A percentile compares a stretch with the other conserved stretches of the same genome.
These are phyloP conservation scores for Triticum dicoccoides DNA, from an alignment of 176 grass and related monocot species.

Conservation along the genomic window DNA sequence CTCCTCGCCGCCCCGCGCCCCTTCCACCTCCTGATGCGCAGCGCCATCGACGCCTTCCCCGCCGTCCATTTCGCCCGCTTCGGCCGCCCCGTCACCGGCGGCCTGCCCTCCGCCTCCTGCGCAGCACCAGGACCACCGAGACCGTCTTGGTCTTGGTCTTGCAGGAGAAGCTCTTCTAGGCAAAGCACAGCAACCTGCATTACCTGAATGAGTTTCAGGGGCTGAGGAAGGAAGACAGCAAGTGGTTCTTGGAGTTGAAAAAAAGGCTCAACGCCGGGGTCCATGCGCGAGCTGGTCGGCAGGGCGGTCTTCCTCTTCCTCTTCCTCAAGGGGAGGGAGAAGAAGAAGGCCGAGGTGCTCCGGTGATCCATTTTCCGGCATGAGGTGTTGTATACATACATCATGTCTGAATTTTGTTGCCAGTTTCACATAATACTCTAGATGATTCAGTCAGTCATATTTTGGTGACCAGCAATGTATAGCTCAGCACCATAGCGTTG, in stretches of 20 bases:
- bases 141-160: too few relatives aligned
- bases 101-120: slow-evolving; percentile 1
- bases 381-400: not conserved
- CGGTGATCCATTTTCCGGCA: slow-evolving; percentile 25
- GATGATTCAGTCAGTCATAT: not conserved
- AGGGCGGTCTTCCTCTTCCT: slow-evolving; percentile 51
- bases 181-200: slow-evolving; percentile 27
- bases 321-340: slow-evolving; percentile 52
- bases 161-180: slow-evolving; percentile 24
- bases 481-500: not conserved
- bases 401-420: slow-evolving; percentile 19
- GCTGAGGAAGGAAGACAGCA: not conserved
- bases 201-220: slow-evolving; percentile 63
- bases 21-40: slow-evolving; percentile 10
- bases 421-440: not conserved
- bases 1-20: not conserved
- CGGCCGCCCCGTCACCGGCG: slow-evolving; percentile 41
- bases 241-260: slow-evolving; percentile 64
- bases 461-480: not conserved
- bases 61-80: slow-evolving; percentile 69
- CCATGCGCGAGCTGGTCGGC: slow-evolving; percentile 64
- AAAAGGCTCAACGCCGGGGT: slow-evolving; percentile 73
- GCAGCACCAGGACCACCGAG: too few relatives aligned
- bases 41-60: not conserved
- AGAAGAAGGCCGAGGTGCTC: slow-evolving; percentile 31